Evolutionary conservation across 352 stramenopile genomes (phyloP).

Genomic region (Phytopythium boreale): DNA sequence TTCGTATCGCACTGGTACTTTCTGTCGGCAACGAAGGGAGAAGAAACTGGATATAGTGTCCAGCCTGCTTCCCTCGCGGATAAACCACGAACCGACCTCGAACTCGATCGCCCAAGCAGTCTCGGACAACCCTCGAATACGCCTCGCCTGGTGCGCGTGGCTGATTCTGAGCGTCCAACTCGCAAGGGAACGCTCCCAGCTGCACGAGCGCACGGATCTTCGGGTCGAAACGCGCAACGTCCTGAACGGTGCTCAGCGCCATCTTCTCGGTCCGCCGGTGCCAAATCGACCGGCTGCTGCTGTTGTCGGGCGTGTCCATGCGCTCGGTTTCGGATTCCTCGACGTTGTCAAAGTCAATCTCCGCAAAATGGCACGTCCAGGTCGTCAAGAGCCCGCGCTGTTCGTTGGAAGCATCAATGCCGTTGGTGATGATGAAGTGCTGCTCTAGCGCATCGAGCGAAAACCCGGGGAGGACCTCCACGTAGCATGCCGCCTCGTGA

Average conservation of each 20-base stretch:
- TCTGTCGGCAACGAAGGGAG: conserved; percentile 16
- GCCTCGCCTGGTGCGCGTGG: conserved; percentile 3
- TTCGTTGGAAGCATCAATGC: too few species aligned
- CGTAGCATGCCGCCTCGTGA: conserved; percentile 20
- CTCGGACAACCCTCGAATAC: conserved; percentile 6
- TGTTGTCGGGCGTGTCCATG: neutral
- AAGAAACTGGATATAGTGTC: conserved; percentile 65
- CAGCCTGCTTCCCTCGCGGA: conserved; percentile 40
- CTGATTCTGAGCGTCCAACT: conserved; percentile 10
- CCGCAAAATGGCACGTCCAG: conserved; percentile 38
- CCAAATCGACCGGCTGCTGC: conserved; percentile 8
- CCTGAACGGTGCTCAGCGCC: conserved; percentile 12
- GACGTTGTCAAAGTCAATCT: conserved; percentile 56
- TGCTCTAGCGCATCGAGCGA: conserved; percentile 22
- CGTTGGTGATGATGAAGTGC: conserved; percentile 11
- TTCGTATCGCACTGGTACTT: neutral
- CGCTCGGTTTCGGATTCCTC: conserved; percentile 19
- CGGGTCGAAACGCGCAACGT: conserved; percentile 15
- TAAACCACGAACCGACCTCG: conserved; percentile 43
- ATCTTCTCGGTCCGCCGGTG: conserved; percentile 11
- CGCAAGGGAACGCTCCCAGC: neutral
- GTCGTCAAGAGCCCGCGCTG: neutral
- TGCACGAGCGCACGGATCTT: conserved; percentile 10
- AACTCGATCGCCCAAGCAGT: conserved; percentile 39
- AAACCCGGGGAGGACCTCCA: conserved; percentile 19